A percentile compares a stretch with the other conserved stretches of the same genome.
These are phyloP conservation scores for Nannochloris sp. DNA, from an alignment of 139 green algal species.

Conservation along the genomic window DNA sequence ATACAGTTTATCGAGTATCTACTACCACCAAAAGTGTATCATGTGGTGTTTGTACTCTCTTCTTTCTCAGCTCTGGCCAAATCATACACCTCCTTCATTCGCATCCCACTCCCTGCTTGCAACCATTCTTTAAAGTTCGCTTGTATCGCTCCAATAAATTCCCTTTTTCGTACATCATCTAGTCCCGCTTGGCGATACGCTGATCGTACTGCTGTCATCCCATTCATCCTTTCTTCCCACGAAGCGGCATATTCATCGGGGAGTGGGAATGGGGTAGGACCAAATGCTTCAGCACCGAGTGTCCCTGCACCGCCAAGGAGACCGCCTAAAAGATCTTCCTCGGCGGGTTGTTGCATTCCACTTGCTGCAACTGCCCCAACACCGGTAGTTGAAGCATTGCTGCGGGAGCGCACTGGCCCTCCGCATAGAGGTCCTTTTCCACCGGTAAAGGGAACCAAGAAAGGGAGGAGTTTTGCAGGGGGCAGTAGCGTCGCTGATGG, in stretches of 20 bases:
- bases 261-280: conserved; percentile 58
- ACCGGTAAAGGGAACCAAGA: conserved; percentile 78
- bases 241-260: conserved; percentile 69
- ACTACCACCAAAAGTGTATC: no score
- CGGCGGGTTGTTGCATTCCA: neutral
- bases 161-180: conserved; percentile 58
- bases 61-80: conserved; percentile 67
- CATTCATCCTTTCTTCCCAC: conserved; percentile 64
- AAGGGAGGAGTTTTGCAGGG: conserved; percentile 70
- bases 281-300: conserved; percentile 6
- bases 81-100: conserved; percentile 79
- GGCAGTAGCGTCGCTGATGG: conserved; percentile 52
- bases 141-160: conserved; percentile 79
- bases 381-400: no score
- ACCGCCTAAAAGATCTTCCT: neutral
- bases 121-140: conserved; percentile 88
- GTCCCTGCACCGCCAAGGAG: neutral
- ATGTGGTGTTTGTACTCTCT: no score
- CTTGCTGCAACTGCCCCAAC: no score
- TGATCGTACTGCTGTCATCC: conserved; percentile 60
- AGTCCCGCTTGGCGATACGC: conserved; percentile 51
- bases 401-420: conserved; percentile 23
- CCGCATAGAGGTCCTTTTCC: conserved; percentile 37
- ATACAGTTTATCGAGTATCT: no score
- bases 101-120: conserved; percentile 49